phyloP scores from a whole-genome alignment of 2,329 filamentous ascomycete genomes.

The Colletotrichum ledebouriae region DNA sequence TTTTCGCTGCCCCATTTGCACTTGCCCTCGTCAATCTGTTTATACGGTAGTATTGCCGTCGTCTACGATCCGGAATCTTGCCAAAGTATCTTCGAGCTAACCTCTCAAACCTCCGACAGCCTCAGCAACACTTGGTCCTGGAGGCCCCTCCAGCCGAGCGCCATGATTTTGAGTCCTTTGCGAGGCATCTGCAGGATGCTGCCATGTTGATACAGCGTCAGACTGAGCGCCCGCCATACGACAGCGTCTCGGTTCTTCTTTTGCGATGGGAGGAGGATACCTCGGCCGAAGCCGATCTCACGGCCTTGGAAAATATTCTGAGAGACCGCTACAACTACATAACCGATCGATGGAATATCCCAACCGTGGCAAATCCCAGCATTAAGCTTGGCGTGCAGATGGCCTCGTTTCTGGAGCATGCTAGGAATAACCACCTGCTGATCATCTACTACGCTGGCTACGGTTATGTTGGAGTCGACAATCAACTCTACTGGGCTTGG shows the following conservation, averaged over 20 bases:
- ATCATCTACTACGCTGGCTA: constrained; percentile 76
- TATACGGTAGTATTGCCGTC: background rate
- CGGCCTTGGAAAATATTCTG: constrained; percentile 68
- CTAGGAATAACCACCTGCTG: constrained; percentile 69
- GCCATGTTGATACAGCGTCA: constrained; percentile 76
- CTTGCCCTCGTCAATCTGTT: too few species aligned
- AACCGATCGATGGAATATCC: constrained; percentile 73
- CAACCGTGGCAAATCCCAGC: constrained; percentile 69
- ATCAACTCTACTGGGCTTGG: constrained; percentile 76
- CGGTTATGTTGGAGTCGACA: constrained; percentile 69
- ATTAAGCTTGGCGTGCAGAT: constrained; percentile 73
- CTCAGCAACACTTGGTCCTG: constrained; percentile 54
- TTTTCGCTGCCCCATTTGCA: background rate
- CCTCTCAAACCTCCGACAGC: constrained; percentile 42
- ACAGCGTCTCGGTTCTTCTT: constrained; percentile 70
- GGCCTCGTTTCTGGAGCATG: constrained; percentile 70
- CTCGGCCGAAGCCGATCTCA: constrained; percentile 66
- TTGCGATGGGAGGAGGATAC: constrained; percentile 74
- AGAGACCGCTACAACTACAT: constrained; percentile 72
- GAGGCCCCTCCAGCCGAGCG: constrained; percentile 62
- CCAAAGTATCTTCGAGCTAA: constrained; percentile 24
- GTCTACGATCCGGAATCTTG: background rate
- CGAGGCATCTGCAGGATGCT: constrained; percentile 76
- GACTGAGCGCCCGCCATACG: constrained; percentile 70
- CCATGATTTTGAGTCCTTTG: constrained; percentile 76